Evolutionary conservation across 495 filamentous ascomycete genomes (phyloP), one percentile per base, ranked within the genome.

Genomic region (Xylaria longipes): DNA sequence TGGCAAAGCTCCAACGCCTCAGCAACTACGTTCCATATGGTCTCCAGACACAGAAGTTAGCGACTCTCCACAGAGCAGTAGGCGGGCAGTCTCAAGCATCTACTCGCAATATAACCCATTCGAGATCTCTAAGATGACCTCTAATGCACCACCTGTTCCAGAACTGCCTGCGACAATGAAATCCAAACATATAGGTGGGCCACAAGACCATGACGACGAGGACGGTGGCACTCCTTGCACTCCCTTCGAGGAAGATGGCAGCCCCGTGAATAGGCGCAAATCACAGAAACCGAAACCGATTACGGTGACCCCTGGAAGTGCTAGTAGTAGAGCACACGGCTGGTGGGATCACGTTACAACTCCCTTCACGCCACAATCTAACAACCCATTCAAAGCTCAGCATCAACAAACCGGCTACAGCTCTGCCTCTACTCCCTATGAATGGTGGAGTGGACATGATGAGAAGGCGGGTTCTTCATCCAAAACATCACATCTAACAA

Each of bases 281-380:
- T 80, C 81, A 5, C 60, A 74, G 31, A 79, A 75, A 65, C 66
- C 72, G 45, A 80, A 75, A 41, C 45, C 72, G 52, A 15, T 75
- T 72, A 27, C 75, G 43, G n/a, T 71, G 69, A 77, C 77, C 76
- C 69, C 78, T 43, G 56, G 78, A 73, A 67, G 79, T 57, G 87
- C 87, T 48, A 86, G 89, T 56, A 85, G 87, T 14, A 82, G 87
- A 45, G 94, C 93, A 5, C 86, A 88, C 45, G 93, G 93, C 14
- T 97, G 94, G 94, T 97, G 94, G 94, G 94, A 93, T 71, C 87
- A 91, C 70, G 87, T 97, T 52, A 90, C 91, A 2, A 94, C 94
- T 1, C 94, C 94, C 0, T 91, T 97, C 68, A 75, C 71, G 7
- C 73, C 76, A 41, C 78, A 80, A 9, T 79, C 78, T 62, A 83